Base-by-base conservation (phyloP, 2,329 filamentous ascomycete species). In the Colletotrichum sp. region DNA sequence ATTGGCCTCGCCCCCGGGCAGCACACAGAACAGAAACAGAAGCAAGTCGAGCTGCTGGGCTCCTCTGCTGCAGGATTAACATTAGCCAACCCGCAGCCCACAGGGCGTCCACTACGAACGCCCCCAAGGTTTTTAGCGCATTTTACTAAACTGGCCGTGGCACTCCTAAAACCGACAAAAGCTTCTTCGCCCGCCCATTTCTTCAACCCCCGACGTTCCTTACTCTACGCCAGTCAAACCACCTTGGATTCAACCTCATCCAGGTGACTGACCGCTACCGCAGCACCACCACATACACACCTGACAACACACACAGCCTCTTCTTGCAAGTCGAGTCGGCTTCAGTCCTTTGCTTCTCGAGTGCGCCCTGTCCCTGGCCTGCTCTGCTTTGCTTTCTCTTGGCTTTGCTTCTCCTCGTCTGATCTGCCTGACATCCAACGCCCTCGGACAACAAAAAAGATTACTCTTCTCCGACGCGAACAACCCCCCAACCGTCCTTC, bases 161-260 rank as follows among this genome's bases (percentile, higher is more conserved):
- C 63, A 48, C 73, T 63, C 71, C 68, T 39, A 59, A 75, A 73
- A 68, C 70, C 70, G 60, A 59, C 73, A 75, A 73, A 75, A 75
- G 73, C 73, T 75, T 52, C 43, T 52, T 75, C 70, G 63, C 59
- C 64, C 64, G 15, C 70, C 73, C 73, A 60, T 71, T 21, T 72
- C 63, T 43, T 72, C 63, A 63, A 72, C 16, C 39, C 28, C 39
- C 39, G 57, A 70, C 67, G 67, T 60, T 61, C 24, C 28, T 43
- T 39, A 16, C 26, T 16, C 52, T 52, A n/a, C 36, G 18, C 21
- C 26, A 30, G 65, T 57, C 48, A 21, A n/a, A 15, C 67, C 61
- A 70, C 57, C 52, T 36, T 57, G 65, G 43, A 5, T 28, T 67
- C 69, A 30, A 72, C 69, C 69, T 32, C 63, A n/a, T 36, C 55